Evolutionary conservation across 129 eudicot species (phyloP).

Genomic region (Ambrosia trifida): DNA sequence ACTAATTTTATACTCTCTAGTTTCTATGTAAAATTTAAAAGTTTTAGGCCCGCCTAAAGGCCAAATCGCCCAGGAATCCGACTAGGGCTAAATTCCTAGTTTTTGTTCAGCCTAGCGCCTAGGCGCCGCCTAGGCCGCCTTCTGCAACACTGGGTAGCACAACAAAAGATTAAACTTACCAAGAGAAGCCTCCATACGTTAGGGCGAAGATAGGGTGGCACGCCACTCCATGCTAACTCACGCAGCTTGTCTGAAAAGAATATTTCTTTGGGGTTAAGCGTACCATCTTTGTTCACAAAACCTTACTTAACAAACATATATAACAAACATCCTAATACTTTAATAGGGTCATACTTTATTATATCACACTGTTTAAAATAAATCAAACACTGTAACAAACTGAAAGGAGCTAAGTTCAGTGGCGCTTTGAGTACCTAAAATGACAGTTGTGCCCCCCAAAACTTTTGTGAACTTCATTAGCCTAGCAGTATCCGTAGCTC

Average conservation of each 20-base stretch:
- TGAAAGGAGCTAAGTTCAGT: not conserved
- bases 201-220: slow-evolving; percentile 88
- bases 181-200: slow-evolving; percentile 94
- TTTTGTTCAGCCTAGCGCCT: too few relatives aligned
- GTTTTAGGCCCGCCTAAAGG: too few relatives aligned
- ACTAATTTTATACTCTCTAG: too few relatives aligned
- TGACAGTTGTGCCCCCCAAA: slow-evolving; percentile 70
- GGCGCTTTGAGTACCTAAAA: slow-evolving; percentile 56
- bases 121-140: too few relatives aligned
- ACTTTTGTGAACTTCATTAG: slow-evolving; percentile 86
- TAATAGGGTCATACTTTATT: not conserved
- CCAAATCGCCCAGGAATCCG: too few relatives aligned
- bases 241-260: slow-evolving; percentile 76
- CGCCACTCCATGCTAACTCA: slow-evolving; percentile 97
- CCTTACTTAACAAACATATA: not conserved
- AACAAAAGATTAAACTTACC: slow-evolving; percentile 46
- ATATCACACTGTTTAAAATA: not conserved
- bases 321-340: slow-evolving; percentile 14
- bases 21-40: too few relatives aligned
- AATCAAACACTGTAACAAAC: not conserved
- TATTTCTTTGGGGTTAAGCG: slow-evolving; percentile 10
- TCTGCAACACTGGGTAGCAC: too few relatives aligned
- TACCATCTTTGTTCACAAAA: not conserved
- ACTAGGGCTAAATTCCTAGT: too few relatives aligned
- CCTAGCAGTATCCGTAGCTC: slow-evolving; percentile 96